Evolutionary conservation across 176 grass and related monocot species (phyloP), one percentile per base, ranked within the genome.

Genomic region (Aegilops longissima): DNA sequence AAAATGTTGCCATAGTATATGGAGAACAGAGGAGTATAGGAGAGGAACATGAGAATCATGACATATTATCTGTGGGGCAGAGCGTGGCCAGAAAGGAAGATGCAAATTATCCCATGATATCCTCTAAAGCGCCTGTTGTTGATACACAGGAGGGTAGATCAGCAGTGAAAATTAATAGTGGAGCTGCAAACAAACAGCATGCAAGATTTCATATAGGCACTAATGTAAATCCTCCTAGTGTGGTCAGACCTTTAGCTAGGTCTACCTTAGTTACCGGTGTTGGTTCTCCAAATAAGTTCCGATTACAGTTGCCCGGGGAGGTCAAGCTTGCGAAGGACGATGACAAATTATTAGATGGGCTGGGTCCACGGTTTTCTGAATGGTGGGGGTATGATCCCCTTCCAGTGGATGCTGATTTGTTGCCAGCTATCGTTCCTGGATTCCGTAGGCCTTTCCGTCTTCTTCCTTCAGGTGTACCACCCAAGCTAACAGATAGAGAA

Each of bases 331-430:
- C 89, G 84, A 84, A 98, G 82, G 91, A 95, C 88, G 88, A 84
- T 10, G 88, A 94, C 67, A 87, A 71, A 88, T 86, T 98, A 31
- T 92, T 98, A 52, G 86, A 94, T 75, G 96, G 93, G 4, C 77
- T 98, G 77, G 96, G 93, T 24, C 91, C 92, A 75, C 82, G 86
- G 61, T 98, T 98, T 91, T 73, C 80, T 77, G 88, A 91, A 85
- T 98, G 96, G 96, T 96, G 92, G 93, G 96, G 96, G 8, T 95
- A 87, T 80, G 79, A 91, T 17, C 93, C 92, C 36, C 79, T 92
- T 86, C 96, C 96, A 3, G 76, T 98, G 56, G 93, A 98, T 89
- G 93, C 88, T 84, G 93, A 98, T 96, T 77, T 94, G 61, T 90
- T 98, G 69, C 92, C 92, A 61, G 88, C 88, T 88, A 77, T 92